Evolutionary conservation across 1,284 basidiomycete species (phyloP).

Genomic region (Naganishia liquefaciens): DNA sequence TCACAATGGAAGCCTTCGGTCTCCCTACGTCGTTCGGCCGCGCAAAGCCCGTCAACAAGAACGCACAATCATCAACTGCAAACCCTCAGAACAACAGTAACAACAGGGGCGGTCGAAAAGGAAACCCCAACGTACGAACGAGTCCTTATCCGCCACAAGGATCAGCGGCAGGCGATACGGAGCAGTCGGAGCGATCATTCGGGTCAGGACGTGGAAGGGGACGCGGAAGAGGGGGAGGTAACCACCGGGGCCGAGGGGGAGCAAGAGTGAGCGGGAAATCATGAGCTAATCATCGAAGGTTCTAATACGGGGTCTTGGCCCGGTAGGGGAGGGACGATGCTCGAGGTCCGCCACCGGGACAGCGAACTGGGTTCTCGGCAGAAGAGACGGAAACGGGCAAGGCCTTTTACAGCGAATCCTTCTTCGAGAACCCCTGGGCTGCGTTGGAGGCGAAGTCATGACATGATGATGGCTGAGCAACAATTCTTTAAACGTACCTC

Average conservation of each 20-base stretch:
- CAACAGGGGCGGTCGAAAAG: background rate
- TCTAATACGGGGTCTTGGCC: background rate
- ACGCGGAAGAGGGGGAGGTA: constrained; percentile 5
- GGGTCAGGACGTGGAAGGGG: constrained; percentile 9
- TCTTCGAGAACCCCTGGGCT: constrained; percentile 22
- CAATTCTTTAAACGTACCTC: too few species aligned
- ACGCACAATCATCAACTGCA: background rate
- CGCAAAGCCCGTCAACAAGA: background rate
- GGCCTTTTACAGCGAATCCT: constrained; percentile 23
- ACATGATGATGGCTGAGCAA: background rate
- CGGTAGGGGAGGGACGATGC: constrained; percentile 1
- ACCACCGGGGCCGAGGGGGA: constrained; percentile 1
- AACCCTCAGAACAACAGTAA: constrained; percentile 2
- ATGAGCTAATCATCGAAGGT: background rate
- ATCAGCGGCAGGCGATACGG: background rate
- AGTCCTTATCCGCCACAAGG: constrained; percentile 11
- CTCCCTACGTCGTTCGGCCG: constrained; percentile 25
- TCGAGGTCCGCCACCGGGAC: constrained; percentile 2
- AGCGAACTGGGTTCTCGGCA: constrained; percentile 14
- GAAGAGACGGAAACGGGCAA: constrained; percentile 16
- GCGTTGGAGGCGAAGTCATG: constrained; percentile 1
- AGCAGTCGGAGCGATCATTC: constrained; percentile 5
- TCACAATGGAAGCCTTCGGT: constrained; percentile 14
- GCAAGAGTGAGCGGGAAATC: background rate
- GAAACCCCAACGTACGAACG: background rate